Base-by-base conservation (phyloP, 805 yeast genomes). In the Starmerella lactis-condensi region DNA sequence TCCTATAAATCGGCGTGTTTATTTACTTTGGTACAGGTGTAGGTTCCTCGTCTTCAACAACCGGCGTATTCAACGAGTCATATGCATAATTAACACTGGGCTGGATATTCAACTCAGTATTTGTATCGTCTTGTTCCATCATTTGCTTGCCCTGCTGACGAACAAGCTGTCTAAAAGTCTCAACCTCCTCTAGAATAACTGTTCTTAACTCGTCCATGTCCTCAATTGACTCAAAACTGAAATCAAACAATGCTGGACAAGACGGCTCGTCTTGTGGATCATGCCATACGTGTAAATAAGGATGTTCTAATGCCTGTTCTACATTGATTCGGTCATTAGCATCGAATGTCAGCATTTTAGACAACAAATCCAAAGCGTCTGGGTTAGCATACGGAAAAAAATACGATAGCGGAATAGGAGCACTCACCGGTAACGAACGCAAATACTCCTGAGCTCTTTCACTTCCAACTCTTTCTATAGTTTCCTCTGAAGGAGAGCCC, bases 201-300 rank as follows among this genome's bases (percentile, higher is more conserved):
- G 62, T 62, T 53, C 82, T 81, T 48, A 89, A 61, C 48, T 85
- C 92, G 29, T 67, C 68, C 17, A 78, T 61, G 9, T 73, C 65
- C 36, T 85, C 62, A 34, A 74, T 76, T 42, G 82, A 91, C 52
- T 89, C 98, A 46, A 89, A 89, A 38, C 76, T 83, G 46, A 89
- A 85, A 51, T 85, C 82, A 43, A 75, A 82, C 24, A 72, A 71
- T 1, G 91, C 83, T 15, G 89, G 74, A 29, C 82, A 77, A 13
- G 70, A 69, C 0, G 96, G 96, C 54, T 85, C 96, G 51, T 85
- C 96, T 33, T 67, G 69, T 3, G 94, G 93, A 48, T 85, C 96
- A 53, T 85, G 96, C 55, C 85, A 85, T n/a, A 76, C 66, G 30
- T 64, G 57, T 32, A 85, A 60, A 53, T 85, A 85, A 2, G 93